Conservation (phyloP, 257 asterid species). For the Fraxinus americana region DNA sequence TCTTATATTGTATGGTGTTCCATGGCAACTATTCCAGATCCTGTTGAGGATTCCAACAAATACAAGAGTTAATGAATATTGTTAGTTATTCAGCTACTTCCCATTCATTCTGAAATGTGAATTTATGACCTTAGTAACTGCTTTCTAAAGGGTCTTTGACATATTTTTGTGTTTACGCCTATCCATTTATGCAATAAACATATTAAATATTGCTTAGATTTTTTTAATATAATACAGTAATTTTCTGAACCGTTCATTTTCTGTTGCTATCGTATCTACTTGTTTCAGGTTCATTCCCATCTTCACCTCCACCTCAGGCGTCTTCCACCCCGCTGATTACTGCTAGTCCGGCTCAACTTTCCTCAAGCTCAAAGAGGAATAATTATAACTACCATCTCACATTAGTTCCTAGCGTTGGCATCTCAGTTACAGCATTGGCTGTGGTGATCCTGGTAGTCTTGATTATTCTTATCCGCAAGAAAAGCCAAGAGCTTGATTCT, state of each 20-base stretch:
- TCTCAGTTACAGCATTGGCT: slow-evolving; percentile 65
- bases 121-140: neutral
- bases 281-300: slow-evolving; percentile 43
- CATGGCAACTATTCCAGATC: neutral
- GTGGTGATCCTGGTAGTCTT: slow-evolving; percentile 53
- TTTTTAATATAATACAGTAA: neutral
- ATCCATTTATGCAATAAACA: neutral
- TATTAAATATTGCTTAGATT: neutral
- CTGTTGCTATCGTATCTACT: slow-evolving; percentile 18
- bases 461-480: slow-evolving; percentile 61
- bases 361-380: slow-evolving; percentile 44
- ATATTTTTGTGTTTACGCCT: neutral
- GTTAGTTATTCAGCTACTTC: neutral
- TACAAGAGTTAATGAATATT: neutral
- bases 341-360: slow-evolving; percentile 62
- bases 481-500: slow-evolving; percentile 64
- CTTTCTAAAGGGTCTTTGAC: neutral
- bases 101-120: neutral
- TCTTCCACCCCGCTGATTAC: slow-evolving; percentile 62
- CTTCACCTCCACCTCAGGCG: slow-evolving; percentile 51
- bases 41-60: neutral
- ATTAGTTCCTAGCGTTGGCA: slow-evolving; percentile 60
- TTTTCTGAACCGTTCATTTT: neutral
- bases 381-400: slow-evolving; percentile 62
- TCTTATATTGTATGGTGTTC: neutral